Percentiles rank a stretch among this genome's conserved stretches.
phyloP scores from a whole-genome alignment of 768 basidiomycete species.

The Termitomyces sp. region DNA sequence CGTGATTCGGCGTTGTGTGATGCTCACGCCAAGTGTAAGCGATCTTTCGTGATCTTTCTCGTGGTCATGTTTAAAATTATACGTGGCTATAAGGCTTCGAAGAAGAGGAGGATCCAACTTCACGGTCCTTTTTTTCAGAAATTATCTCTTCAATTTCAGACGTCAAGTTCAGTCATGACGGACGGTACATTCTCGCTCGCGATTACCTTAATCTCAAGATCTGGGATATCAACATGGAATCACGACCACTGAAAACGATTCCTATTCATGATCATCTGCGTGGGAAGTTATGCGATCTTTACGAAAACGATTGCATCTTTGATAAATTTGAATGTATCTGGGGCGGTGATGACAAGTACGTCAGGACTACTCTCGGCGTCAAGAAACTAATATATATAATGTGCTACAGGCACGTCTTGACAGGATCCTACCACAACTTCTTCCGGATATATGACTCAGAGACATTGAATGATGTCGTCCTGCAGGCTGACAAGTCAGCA shows the following conservation, averaged over 20 bases:
- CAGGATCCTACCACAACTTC: slow-evolving; percentile 99
- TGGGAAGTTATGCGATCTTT: slow-evolving; percentile 95
- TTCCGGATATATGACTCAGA: slow-evolving; percentile 99
- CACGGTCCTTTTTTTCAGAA: slow-evolving; percentile 98
- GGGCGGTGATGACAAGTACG: slow-evolving; percentile 93
- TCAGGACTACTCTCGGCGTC: slow-evolving; percentile 10
- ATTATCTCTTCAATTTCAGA: slow-evolving; percentile 99
- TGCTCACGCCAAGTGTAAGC: slow-evolving; percentile 89
- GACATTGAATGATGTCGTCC: slow-evolving; percentile 78
- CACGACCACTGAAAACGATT: slow-evolving; percentile 92
- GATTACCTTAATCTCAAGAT: slow-evolving; percentile 98
- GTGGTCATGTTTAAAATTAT: slow-evolving; percentile 3
- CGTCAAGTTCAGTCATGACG: slow-evolving; percentile 98
- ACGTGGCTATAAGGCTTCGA: slow-evolving; percentile 71
- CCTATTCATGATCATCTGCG: slow-evolving; percentile 97
- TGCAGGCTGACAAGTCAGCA: slow-evolving; percentile 98
- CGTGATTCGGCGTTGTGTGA: slow-evolving; percentile 96
- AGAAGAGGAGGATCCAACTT: slow-evolving; percentile 96
- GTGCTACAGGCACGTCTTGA: slow-evolving; percentile 79
- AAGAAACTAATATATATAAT: slow-evolving; percentile 15
- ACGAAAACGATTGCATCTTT: slow-evolving; percentile 99
- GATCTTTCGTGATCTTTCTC: neutral
- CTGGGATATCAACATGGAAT: slow-evolving; percentile 99
- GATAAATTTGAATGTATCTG: slow-evolving; percentile 99
- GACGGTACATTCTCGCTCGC: slow-evolving; percentile 92